phyloP scores from a whole-genome alignment of 371 early-diverging fungal species.

The Apophysomyces variabilis region DNA sequence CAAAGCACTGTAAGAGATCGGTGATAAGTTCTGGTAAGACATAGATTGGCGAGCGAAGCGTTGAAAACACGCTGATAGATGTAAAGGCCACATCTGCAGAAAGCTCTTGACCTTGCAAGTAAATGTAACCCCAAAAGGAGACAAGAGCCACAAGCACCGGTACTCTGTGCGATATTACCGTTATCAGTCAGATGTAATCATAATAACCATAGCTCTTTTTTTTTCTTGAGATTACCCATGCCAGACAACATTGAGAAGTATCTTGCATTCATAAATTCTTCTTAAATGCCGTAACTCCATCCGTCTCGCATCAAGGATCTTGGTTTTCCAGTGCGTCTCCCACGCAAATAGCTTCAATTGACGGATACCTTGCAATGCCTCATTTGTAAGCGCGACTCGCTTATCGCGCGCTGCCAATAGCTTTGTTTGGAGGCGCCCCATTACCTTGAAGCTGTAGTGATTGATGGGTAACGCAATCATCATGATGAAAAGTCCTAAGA shows the following conservation, averaged over 20 bases:
- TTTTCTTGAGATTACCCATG: constrained; percentile 25
- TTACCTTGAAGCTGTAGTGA: constrained; percentile 56
- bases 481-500: constrained; percentile 68
- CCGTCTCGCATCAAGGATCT: constrained; percentile 49
- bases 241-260: constrained; percentile 40
- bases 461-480: constrained; percentile 56
- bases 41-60: constrained; percentile 58
- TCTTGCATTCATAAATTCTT: constrained; percentile 30
- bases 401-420: constrained; percentile 58
- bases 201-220: too few relatives aligned
- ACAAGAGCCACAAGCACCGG: constrained; percentile 61
- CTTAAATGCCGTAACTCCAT: constrained; percentile 55
- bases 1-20: constrained; percentile 36
- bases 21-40: constrained; percentile 60
- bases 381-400: constrained; percentile 57
- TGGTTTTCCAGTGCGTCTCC: constrained; percentile 46
- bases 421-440: constrained; percentile 49
- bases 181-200: too few relatives aligned
- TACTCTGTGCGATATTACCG: constrained; percentile 25
- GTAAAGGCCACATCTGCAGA: constrained; percentile 69
- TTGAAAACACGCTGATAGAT: constrained; percentile 59
- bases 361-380: constrained; percentile 65
- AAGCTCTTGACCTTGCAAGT: constrained; percentile 51
- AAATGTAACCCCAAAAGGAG: constrained; percentile 62
- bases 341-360: constrained; percentile 77